phyloP scores from a whole-genome alignment of 2,329 filamentous ascomycete genomes.

The Paraconiothyrium brasiliense region DNA sequence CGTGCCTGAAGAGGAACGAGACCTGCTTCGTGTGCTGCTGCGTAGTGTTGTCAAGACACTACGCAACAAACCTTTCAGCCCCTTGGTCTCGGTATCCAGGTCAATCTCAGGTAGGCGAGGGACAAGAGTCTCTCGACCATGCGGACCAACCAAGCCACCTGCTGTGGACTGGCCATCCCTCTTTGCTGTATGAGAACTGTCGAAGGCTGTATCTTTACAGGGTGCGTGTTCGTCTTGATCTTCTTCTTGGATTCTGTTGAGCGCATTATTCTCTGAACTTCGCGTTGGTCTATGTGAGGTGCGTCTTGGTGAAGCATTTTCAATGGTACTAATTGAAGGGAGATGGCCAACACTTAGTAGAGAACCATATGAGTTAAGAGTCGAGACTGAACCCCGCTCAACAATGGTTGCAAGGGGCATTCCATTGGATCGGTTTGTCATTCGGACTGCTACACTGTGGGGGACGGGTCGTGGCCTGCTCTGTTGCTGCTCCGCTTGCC shows the following conservation, averaged over 20 bases:
- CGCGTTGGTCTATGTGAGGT: conserved; percentile 26
- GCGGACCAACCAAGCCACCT: conserved; percentile 15
- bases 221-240: conserved; percentile 20
- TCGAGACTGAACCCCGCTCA: conserved; percentile 54
- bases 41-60: conserved; percentile 35
- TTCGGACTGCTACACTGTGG: conserved; percentile 37
- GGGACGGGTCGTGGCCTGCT: conserved; percentile 30
- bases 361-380: conserved; percentile 48
- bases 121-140: conserved; percentile 16
- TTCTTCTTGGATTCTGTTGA: conserved; percentile 32
- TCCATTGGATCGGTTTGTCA: conserved; percentile 43
- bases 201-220: conserved; percentile 3
- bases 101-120: conserved; percentile 18
- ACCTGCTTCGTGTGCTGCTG: conserved; percentile 30
- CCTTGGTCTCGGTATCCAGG: conserved; percentile 19
- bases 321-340: conserved; percentile 25
- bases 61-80: conserved; percentile 33
- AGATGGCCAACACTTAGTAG: conserved; percentile 32
- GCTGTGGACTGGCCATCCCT: conserved; percentile 16
- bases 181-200: not conserved
- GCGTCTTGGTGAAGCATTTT: conserved; percentile 29
- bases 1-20: conserved; percentile 28
- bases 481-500: conserved; percentile 27
- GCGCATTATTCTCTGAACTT: conserved; percentile 28
- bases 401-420: conserved; percentile 55